A percentile compares a stretch with the other conserved stretches of the same genome.
phyloP scores from a whole-genome alignment of 768 basidiomycete genomes.

The Kwoniella sp. region DNA sequence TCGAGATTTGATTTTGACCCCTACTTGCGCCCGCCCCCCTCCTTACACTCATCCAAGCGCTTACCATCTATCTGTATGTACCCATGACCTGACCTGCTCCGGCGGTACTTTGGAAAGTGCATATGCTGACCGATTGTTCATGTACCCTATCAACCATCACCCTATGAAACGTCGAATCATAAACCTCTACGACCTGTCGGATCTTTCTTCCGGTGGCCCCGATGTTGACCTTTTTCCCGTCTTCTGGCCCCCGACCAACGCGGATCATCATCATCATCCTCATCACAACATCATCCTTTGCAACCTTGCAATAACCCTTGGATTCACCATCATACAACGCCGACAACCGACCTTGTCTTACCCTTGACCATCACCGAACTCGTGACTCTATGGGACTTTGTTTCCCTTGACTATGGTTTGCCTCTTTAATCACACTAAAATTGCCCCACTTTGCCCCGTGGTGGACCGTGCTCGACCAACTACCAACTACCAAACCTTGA shows the following conservation, averaged over 20 bases:
- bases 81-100: too few species aligned
- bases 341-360: too few species aligned
- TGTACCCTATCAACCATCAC: not conserved
- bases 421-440: too few species aligned
- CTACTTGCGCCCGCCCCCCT: too few species aligned
- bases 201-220: conserved; percentile 7
- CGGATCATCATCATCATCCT: conserved; percentile 7
- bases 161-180: not conserved
- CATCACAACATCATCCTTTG: too few species aligned
- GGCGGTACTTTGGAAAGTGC: not conserved
- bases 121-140: not conserved
- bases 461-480: not conserved
- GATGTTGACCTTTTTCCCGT: not conserved
- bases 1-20: too few species aligned
- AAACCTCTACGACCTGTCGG: not conserved
- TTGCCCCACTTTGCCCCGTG: conserved; percentile 2
- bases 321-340: too few species aligned
- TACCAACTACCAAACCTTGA: not conserved
- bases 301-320: too few species aligned
- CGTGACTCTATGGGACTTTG: not conserved
- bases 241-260: conserved; percentile 8
- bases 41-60: too few species aligned
- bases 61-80: too few species aligned
- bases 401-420: too few species aligned
- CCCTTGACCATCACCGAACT: not conserved